Conservation (phyloP, 1,284 basidiomycete genomes). For the Ustilago sp. region DNA sequence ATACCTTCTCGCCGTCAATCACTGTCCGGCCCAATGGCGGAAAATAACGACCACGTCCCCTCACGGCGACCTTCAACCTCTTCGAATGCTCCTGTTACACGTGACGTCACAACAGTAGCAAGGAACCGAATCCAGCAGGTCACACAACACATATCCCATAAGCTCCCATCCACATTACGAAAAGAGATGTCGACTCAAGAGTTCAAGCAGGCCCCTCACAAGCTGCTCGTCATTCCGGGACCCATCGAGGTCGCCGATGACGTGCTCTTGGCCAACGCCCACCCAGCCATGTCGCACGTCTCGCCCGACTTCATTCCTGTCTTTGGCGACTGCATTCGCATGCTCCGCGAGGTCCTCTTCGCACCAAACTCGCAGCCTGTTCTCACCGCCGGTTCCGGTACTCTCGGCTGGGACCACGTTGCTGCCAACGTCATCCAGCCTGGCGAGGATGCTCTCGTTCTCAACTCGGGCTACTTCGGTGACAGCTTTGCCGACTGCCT, state of each 20-base stretch:
- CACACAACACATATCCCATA: conserved; percentile 38
- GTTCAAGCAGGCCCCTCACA: conserved; percentile 66
- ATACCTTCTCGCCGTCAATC: conserved; percentile 41
- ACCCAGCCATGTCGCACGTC: conserved; percentile 76
- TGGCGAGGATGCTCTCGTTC: conserved; percentile 82
- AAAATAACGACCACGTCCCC: conserved; percentile 20
- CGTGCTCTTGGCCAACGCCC: conserved; percentile 71
- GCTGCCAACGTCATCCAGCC: conserved; percentile 80
- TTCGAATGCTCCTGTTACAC: conserved; percentile 2
- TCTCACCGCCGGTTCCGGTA: conserved; percentile 92
- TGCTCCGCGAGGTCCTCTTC: conserved; percentile 76
- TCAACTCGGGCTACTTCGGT: conserved; percentile 73
- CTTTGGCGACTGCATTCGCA: conserved; percentile 88
- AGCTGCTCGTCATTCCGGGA: conserved; percentile 76
- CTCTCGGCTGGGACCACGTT: conserved; percentile 81
- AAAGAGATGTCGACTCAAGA: conserved; percentile 48
- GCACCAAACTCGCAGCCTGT: conserved; percentile 76
- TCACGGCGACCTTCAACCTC: conserved; percentile 35
- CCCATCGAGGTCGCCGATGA: conserved; percentile 86
- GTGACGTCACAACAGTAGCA: conserved; percentile 30
- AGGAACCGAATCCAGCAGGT: conserved; percentile 44
- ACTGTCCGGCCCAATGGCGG: conserved; percentile 38
- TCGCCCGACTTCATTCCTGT: conserved; percentile 89
- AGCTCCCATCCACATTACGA: conserved; percentile 50
- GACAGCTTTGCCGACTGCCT: conserved; percentile 68